Base-by-base conservation (phyloP, 75 land plant species). In the Pinus tabuliformis region DNA sequence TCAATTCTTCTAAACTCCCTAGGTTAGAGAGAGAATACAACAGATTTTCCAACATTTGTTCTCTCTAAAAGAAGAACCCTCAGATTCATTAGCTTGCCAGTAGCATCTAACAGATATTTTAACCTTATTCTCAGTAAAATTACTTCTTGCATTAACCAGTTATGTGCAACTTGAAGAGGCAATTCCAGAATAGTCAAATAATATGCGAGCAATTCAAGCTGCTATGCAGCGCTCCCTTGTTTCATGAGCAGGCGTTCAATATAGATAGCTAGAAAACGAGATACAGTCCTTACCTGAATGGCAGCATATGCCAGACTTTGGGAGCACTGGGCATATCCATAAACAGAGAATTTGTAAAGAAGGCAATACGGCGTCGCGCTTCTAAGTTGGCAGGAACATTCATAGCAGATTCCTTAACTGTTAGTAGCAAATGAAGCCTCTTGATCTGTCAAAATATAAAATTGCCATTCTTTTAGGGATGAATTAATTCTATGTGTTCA, bases 271-370 rank as follows among this genome's bases (percentile, higher is more conserved):
- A 49, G 12, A 49, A 49, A 49, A 49, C 13, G 12, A 49, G 11
- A 9, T 6, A 49, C 2, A 49, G 12, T 49, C 9, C 54, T 76
- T 60, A 92, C 98, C 99, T 97, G 85, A 97, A 95, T 30, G 99
- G 91, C 0, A 97, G 78, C 99, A 97, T 97, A 45, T 95, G 86
- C n/a, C 91, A 87, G 26, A 97, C 99, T 68, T 82, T 79, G n/a
- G 98, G 98, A 65, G 98, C 98, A 58, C 86, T 87, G 62, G 99
- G 99, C 98, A 97, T 94, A 77, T 89, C 84, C 99, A 97, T 97
- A 72, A 97, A 95, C 56, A 97, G 78, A 21, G 99, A 97, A 74
- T 97, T 97, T 70, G 95, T 82, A 81, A 97, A 97, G 65, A 97
- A 97, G 39, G 98, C 79, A 57, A 97, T 91, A 15, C 98, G 87